phyloP scores from a whole-genome alignment of 2,329 filamentous ascomycete genomes.

The Trichoderma atroviride region DNA sequence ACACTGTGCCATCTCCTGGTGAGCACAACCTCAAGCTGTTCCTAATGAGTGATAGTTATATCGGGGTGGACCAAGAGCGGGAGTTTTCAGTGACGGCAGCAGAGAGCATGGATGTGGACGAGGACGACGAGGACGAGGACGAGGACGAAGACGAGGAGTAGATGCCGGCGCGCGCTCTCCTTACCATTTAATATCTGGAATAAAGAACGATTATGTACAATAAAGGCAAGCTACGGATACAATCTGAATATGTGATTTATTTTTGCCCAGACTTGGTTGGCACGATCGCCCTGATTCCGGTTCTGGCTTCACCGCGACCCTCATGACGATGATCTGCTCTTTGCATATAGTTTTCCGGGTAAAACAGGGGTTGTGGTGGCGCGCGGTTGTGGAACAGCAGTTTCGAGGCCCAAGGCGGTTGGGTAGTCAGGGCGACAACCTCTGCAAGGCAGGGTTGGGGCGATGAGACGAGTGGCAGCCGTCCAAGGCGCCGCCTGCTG shows the following conservation, averaged over 20 bases:
- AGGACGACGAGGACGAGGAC: conserved; percentile 70
- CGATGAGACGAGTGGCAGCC: background rate
- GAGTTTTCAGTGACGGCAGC: conserved; percentile 82
- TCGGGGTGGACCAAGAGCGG: conserved; percentile 95
- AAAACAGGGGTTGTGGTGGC: conserved; percentile 39
- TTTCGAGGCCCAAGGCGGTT: conserved; percentile 34
- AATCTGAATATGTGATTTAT: conserved; percentile 27
- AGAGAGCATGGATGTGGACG: conserved; percentile 94
- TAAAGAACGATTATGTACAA: conserved; percentile 36
- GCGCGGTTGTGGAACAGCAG: conserved; percentile 35
- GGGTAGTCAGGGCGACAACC: conserved; percentile 26
- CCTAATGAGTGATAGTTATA: conserved; percentile 95
- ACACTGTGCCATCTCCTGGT: conserved; percentile 81
- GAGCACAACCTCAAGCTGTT: conserved; percentile 88
- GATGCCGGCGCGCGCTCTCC: conserved; percentile 25
- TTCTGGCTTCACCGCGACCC: conserved; percentile 28
- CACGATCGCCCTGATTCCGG: conserved; percentile 16
- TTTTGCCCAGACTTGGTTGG: conserved; percentile 13
- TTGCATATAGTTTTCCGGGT: conserved; percentile 36
- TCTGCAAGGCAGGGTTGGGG: conserved; percentile 9
- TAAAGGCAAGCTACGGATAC: conserved; percentile 38
- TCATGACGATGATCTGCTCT: conserved; percentile 31
- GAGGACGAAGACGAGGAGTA: conserved; percentile 50
- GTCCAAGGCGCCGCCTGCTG: background rate
- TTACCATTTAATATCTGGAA: conserved; percentile 28